phyloP scores from a whole-genome alignment of 2,329 filamentous ascomycete species.

The Aspergillus spinulosporus region DNA sequence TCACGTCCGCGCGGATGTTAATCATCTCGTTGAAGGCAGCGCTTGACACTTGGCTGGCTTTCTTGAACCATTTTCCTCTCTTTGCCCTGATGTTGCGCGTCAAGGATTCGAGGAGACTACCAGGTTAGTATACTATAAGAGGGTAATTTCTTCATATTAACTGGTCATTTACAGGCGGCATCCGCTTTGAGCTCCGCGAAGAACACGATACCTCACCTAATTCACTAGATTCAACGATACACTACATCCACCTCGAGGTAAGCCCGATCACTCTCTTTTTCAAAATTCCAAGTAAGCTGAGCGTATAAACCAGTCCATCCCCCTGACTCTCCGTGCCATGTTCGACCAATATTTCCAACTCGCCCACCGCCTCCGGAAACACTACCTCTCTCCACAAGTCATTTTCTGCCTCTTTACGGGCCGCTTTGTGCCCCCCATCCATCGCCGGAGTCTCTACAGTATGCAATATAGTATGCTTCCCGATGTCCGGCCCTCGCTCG shows the following conservation, averaged over 20 bases:
- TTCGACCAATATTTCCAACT: constrained; percentile 98
- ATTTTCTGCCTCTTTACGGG: constrained; percentile 85
- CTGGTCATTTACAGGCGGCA: constrained; percentile 50
- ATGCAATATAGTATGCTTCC: constrained; percentile 98
- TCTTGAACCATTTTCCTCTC: constrained; percentile 93
- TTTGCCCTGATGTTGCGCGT: constrained; percentile 95
- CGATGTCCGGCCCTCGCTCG: constrained; percentile 72
- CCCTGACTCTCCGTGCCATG: constrained; percentile 87
- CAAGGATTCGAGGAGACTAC: constrained; percentile 87
- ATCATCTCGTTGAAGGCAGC: constrained; percentile 91
- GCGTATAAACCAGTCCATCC: constrained; percentile 65
- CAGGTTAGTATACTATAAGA: constrained; percentile 54
- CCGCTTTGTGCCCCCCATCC: constrained; percentile 90
- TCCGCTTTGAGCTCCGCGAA: constrained; percentile 86
- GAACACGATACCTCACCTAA: constrained; percentile 52
- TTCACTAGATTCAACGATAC: constrained; percentile 60
- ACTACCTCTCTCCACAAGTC: constrained; percentile 88
- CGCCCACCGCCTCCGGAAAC: constrained; percentile 84
- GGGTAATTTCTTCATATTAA: no score
- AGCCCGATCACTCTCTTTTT: constrained; percentile 12
- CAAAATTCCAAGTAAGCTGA: background rate
- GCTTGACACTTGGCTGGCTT: constrained; percentile 88
- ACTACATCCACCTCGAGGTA: constrained; percentile 85
- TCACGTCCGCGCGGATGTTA: constrained; percentile 88
- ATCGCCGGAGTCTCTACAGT: constrained; percentile 90